Conservation (phyloP, 139 green algal species). For the Penium margaritaceum region DNA sequence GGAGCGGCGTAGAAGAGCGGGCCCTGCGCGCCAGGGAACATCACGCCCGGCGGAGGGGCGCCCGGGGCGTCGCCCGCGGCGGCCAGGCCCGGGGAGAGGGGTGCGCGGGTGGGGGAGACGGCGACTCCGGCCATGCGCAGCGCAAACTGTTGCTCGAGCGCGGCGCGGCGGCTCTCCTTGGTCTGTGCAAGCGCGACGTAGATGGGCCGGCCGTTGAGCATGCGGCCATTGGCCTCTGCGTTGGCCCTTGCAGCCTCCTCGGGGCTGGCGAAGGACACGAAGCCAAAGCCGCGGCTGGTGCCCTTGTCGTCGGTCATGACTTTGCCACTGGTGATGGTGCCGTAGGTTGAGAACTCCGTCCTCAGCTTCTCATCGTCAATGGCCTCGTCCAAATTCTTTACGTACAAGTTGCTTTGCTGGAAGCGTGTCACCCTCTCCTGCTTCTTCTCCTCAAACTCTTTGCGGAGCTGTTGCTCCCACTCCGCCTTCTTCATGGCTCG, state of each 20-base stretch:
- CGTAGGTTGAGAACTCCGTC: conserved; percentile 49
- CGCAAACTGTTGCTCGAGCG: conserved; percentile 50
- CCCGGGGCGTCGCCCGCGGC: not conserved
- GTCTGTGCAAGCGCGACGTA: conserved; percentile 59
- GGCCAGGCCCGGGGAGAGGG: not conserved
- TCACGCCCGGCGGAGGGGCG: too few species aligned
- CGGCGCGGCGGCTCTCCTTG: conserved; percentile 49
- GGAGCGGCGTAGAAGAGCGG: conserved; percentile 37
- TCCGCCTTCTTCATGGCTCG: conserved; percentile 56
- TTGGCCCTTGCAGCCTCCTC: conserved; percentile 56
- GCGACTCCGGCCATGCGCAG: too few species aligned
- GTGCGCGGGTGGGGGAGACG: too few species aligned
- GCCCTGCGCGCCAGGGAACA: conserved; percentile 31
- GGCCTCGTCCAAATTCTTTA: conserved; percentile 57
- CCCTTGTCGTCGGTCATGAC: conserved; percentile 45
- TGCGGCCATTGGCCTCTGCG: conserved; percentile 50
- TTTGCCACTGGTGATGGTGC: conserved; percentile 53
- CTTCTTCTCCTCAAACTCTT: conserved; percentile 46
- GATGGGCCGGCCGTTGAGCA: conserved; percentile 48
- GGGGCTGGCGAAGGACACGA: conserved; percentile 53
- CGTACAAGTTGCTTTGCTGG: conserved; percentile 55
- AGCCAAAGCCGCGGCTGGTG: conserved; percentile 46
- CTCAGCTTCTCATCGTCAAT: conserved; percentile 53
- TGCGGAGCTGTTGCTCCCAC: conserved; percentile 47
- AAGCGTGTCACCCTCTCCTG: conserved; percentile 46